phyloP scores from a whole-genome alignment of 768 basidiomycete genomes.

The Trametes sanguinea region DNA sequence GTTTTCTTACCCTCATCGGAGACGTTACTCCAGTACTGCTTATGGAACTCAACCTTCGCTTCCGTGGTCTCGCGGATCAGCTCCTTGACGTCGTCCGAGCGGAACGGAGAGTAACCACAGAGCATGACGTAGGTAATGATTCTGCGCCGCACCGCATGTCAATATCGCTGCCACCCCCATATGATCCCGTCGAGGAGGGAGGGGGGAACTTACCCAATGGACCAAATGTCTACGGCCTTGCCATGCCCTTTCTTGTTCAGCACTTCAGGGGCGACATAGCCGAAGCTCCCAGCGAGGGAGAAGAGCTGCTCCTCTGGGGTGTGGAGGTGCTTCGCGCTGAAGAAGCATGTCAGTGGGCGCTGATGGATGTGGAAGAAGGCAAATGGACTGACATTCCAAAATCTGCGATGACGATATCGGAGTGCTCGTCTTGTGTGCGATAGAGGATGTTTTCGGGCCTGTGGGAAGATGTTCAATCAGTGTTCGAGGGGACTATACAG shows the following conservation, averaged over 20 bases:
- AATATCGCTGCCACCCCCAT: background rate
- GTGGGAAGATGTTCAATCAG: background rate
- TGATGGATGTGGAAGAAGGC: background rate
- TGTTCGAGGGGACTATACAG: background rate
- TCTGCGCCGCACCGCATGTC: slow-evolving; percentile 41
- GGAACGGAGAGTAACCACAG: slow-evolving; percentile 95
- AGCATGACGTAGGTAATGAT: slow-evolving; percentile 94
- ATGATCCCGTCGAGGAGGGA: background rate
- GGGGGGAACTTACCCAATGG: slow-evolving; percentile 65
- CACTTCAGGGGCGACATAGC: slow-evolving; percentile 92
- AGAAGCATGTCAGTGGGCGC: background rate
- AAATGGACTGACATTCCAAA: slow-evolving; percentile 82
- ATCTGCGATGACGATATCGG: slow-evolving; percentile 93
- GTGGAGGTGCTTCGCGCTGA: slow-evolving; percentile 81
- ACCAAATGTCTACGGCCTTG: slow-evolving; percentile 94
- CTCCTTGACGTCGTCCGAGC: slow-evolving; percentile 74
- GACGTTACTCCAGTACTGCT: slow-evolving; percentile 92
- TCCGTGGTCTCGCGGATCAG: slow-evolving; percentile 83
- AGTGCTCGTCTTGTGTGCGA: slow-evolving; percentile 69
- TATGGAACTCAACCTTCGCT: slow-evolving; percentile 88
- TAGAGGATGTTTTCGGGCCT: slow-evolving; percentile 98
- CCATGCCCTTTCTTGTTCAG: slow-evolving; percentile 81
- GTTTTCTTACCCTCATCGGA: slow-evolving; percentile 60
- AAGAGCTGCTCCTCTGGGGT: slow-evolving; percentile 69
- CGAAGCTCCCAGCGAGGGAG: slow-evolving; percentile 78